A percentile compares a stretch with the other conserved stretches of the same genome.
These are phyloP conservation scores for Candida berthetii DNA, from an alignment of 805 yeast genomes.

Conservation along the genomic window DNA sequence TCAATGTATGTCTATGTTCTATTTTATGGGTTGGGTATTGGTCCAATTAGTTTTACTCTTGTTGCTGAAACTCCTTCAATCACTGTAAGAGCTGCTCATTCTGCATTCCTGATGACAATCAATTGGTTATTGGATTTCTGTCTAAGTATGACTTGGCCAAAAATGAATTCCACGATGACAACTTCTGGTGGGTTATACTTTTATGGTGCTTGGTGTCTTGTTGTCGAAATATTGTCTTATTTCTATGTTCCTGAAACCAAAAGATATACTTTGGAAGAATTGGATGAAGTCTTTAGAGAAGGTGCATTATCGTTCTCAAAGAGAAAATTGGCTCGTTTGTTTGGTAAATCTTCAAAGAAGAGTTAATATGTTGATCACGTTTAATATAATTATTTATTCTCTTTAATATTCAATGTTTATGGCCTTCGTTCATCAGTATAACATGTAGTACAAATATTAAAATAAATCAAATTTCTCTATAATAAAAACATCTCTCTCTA, in stretches of 20 bases:
- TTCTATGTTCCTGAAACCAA: conserved; percentile 55
- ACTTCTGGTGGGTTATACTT: conserved; percentile 44
- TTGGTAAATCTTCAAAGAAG: background rate
- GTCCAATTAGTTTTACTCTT: conserved; percentile 48
- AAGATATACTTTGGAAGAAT: conserved; percentile 67
- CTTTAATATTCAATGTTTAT: no score
- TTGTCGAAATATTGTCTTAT: conserved; percentile 41
- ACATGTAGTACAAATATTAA: no score
- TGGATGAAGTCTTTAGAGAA: conserved; percentile 58
- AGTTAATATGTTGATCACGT: no score
- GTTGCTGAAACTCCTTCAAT: conserved; percentile 49
- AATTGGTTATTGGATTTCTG: conserved; percentile 36
- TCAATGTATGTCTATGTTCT: conserved; percentile 40
- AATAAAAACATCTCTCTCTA: no score
- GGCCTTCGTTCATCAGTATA: no score
- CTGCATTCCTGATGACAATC: conserved; percentile 43
- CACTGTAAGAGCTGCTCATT: conserved; percentile 43
- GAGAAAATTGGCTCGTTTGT: conserved; percentile 2
- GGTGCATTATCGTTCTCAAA: conserved; percentile 13
- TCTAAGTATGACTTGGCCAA: conserved; percentile 52
- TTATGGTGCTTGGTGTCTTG: conserved; percentile 46
- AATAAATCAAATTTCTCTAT: no score
- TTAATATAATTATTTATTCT: no score
- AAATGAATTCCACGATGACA: conserved; percentile 36
- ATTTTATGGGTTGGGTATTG: conserved; percentile 45